Percentiles rank a stretch among this genome's conserved stretches.
phyloP scores from a whole-genome alignment of 1,284 basidiomycete genomes.

The Pseudozyma flocculosa region DNA sequence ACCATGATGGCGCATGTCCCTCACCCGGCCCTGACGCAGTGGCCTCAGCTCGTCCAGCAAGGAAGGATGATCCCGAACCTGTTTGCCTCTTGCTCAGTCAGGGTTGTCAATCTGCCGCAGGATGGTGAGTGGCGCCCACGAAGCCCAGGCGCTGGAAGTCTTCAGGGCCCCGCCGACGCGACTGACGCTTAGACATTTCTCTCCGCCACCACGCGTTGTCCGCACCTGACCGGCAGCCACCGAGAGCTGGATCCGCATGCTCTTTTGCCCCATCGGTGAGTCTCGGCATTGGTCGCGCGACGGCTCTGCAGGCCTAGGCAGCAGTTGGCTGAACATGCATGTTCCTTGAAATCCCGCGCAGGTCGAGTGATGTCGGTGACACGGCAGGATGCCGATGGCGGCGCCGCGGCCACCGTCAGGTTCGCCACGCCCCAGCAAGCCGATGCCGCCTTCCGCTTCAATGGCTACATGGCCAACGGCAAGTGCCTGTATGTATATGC shows the following conservation, averaged over 20 bases:
- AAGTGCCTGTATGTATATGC: constrained; percentile 7
- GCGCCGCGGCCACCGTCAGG: constrained; percentile 4
- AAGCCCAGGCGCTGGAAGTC: no score
- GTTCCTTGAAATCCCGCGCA: no score
- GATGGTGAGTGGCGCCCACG: background rate
- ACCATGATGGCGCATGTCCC: background rate
- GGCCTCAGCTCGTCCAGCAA: background rate
- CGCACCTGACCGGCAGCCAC: no score
- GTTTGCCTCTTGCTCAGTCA: background rate
- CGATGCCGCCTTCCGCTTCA: constrained; percentile 3
- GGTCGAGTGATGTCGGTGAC: constrained; percentile 1
- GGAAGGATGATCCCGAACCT: background rate
- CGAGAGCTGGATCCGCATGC: constrained; percentile 11
- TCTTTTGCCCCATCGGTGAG: constrained; percentile 19
- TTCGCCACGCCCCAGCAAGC: constrained; percentile 17
- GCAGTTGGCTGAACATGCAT: no score
- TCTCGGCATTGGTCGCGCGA: no score
- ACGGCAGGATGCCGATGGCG: background rate
- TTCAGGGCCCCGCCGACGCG: no score
- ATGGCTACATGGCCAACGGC: constrained; percentile 14
- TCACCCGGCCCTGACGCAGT: background rate
- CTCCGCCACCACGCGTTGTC: no score
- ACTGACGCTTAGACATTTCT: no score
- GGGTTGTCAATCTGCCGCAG: background rate
- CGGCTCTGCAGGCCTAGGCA: no score